Percentiles rank a stretch among this genome's conserved stretches.
These are phyloP conservation scores for Fusarium secorum DNA, from an alignment of 2,329 filamentous ascomycete genomes.

Conservation along the genomic window DNA sequence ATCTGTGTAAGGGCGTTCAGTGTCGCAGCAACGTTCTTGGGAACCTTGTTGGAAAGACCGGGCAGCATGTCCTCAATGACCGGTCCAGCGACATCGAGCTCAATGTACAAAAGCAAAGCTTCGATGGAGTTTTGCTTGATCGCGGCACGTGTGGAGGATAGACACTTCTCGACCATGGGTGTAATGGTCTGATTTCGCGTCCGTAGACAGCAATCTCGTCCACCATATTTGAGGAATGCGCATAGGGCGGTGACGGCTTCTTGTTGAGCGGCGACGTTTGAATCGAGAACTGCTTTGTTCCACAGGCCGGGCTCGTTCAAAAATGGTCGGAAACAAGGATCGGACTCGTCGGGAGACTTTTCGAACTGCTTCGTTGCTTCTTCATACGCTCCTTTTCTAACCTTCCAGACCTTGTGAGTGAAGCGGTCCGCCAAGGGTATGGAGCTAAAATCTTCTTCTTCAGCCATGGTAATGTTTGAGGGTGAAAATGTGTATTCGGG, in stretches of 20 bases:
- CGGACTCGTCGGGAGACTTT: constrained; percentile 81
- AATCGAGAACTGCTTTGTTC: constrained; percentile 92
- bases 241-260: constrained; percentile 89
- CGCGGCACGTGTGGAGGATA: constrained; percentile 85
- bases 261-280: constrained; percentile 95
- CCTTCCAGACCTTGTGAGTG: constrained; percentile 90
- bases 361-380: constrained; percentile 89
- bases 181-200: constrained; percentile 78
- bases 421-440: constrained; percentile 83
- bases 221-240: constrained; percentile 91
- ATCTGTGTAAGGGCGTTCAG: constrained; percentile 81
- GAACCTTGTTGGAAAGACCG: constrained; percentile 84
- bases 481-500: constrained; percentile 25
- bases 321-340: constrained; percentile 87
- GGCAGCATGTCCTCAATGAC: constrained; percentile 91
- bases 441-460: constrained; percentile 85
- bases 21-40: constrained; percentile 80
- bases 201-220: constrained; percentile 78
- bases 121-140: constrained; percentile 90
- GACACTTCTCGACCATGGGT: constrained; percentile 88
- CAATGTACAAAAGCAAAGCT: constrained; percentile 85
- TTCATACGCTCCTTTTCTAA: constrained; percentile 93
- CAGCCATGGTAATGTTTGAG: constrained; percentile 68
- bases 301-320: constrained; percentile 83
- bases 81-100: constrained; percentile 84